Evolutionary conservation across 2,329 filamentous ascomycete genomes (phyloP).

Genomic region (Apiospora hydei): DNA sequence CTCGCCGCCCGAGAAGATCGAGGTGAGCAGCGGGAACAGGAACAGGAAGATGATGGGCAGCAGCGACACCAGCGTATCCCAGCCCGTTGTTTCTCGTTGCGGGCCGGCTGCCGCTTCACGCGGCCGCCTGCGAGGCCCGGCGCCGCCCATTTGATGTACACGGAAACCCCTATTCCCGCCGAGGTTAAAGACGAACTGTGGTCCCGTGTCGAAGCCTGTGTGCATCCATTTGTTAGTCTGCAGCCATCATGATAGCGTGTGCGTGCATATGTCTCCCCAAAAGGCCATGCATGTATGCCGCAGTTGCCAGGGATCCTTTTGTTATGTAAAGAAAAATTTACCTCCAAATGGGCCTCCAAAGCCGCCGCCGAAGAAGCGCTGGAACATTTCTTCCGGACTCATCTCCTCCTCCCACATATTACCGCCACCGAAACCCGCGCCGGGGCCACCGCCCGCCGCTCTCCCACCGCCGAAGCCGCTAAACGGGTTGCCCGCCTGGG

Average conservation of each 20-base stretch:
- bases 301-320: neutral
- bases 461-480: slow-evolving; percentile 52
- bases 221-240: slow-evolving; percentile 35
- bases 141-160: slow-evolving; percentile 94
- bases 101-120: slow-evolving; percentile 64
- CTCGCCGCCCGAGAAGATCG: slow-evolving; percentile 70
- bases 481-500: slow-evolving; percentile 66
- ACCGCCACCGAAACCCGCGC: slow-evolving; percentile 58
- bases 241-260: slow-evolving; percentile 20
- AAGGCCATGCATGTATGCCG: neutral
- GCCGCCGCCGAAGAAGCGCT: slow-evolving; percentile 90
- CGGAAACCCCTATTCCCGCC: slow-evolving; percentile 89
- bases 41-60: slow-evolving; percentile 91
- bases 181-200: slow-evolving; percentile 94
- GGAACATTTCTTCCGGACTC: slow-evolving; percentile 95
- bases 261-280: slow-evolving; percentile 23
- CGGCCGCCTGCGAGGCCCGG: slow-evolving; percentile 77
- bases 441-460: slow-evolving; percentile 38
- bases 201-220: slow-evolving; percentile 75
- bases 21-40: slow-evolving; percentile 82
- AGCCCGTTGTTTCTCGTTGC: slow-evolving; percentile 57
- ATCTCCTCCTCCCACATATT: slow-evolving; percentile 89
- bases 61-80: slow-evolving; percentile 73
- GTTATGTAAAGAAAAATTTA: slow-evolving; percentile 34
- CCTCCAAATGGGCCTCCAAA: slow-evolving; percentile 72